Conservation (phyloP, 148 eudicot genomes). For the Fagopyrum homotropicum region DNA sequence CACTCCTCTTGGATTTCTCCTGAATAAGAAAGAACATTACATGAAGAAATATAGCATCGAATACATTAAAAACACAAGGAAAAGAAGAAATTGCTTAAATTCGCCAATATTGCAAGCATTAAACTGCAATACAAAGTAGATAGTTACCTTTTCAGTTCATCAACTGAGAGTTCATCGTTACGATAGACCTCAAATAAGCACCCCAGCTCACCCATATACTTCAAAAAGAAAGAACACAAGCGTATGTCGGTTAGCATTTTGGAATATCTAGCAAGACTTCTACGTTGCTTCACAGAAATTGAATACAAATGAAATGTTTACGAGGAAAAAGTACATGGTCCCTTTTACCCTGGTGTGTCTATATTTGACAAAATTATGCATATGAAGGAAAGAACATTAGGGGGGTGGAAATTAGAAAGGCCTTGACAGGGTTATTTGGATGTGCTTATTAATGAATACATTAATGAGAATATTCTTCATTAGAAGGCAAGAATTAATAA, state of each 20-base stretch:
- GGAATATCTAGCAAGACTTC: background rate
- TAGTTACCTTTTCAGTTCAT: slow-evolving; percentile 65
- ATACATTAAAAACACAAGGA: background rate
- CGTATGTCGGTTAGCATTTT: background rate
- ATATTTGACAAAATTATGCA: background rate
- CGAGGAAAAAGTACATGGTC: background rate
- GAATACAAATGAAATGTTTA: background rate
- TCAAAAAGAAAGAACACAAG: slow-evolving; percentile 15
- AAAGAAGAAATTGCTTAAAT: background rate
- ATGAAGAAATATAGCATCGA: background rate
- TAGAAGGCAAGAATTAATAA: too few species aligned
- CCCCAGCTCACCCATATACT: slow-evolving; percentile 97
- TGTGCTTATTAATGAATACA: background rate
- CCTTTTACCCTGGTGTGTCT: background rate
- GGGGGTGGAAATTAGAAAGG: background rate
- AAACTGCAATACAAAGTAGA: background rate
- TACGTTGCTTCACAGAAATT: background rate
- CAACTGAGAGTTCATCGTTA: slow-evolving; percentile 89
- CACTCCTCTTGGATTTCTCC: slow-evolving; percentile 92
- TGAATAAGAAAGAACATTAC: slow-evolving; percentile 15
- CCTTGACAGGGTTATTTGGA: background rate
- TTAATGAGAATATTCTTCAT: background rate
- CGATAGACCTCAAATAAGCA: slow-evolving; percentile 79
- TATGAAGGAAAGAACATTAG: background rate
- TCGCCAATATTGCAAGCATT: background rate